Conservation (phyloP, 495 filamentous ascomycete genomes). For the Penicillium bialowiezense region DNA sequence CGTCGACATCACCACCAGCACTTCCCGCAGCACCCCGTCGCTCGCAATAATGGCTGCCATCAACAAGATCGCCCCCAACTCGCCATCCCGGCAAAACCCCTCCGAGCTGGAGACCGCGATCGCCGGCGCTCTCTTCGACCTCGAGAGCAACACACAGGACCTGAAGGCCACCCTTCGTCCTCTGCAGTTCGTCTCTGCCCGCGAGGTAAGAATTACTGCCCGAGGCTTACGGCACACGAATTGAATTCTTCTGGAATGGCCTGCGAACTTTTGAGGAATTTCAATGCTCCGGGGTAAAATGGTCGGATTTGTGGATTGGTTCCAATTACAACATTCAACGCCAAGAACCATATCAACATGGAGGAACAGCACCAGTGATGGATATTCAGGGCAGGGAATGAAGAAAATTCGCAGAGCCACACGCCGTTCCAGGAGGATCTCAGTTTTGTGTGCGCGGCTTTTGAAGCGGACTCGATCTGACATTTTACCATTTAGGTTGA, state of each 20-base stretch:
- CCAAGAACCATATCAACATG: constrained; percentile 3
- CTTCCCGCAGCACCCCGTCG: constrained; percentile 40
- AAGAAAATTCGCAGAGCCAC: constrained; percentile 11
- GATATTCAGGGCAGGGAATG: constrained; percentile 1
- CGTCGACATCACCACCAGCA: constrained; percentile 37
- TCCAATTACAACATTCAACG: constrained; percentile 1
- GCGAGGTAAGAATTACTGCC: constrained; percentile 77
- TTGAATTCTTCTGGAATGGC: constrained; percentile 12
- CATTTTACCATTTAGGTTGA: constrained; percentile 68
- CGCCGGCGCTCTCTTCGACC: constrained; percentile 91
- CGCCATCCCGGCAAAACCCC: constrained; percentile 86
- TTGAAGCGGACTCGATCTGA: constrained; percentile 21
- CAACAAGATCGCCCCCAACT: constrained; percentile 98
- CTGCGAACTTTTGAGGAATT: constrained; percentile 13
- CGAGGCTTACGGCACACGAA: constrained; percentile 3
- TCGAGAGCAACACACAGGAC: constrained; percentile 96
- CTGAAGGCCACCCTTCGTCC: constrained; percentile 90
- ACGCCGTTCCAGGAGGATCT: constrained; percentile 12
- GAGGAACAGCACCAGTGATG: background rate
- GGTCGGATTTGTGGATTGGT: constrained; percentile 6
- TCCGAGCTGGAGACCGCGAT: constrained; percentile 94
- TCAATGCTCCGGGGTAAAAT: constrained; percentile 8
- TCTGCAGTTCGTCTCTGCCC: constrained; percentile 94
- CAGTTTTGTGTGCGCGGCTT: constrained; percentile 10
- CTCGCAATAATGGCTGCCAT: constrained; percentile 63